A percentile compares a stretch with the other conserved stretches of the same genome.
These are phyloP conservation scores for Nelumbo lutea DNA, from an alignment of 164 flowering plant species.

Conservation along the genomic window DNA sequence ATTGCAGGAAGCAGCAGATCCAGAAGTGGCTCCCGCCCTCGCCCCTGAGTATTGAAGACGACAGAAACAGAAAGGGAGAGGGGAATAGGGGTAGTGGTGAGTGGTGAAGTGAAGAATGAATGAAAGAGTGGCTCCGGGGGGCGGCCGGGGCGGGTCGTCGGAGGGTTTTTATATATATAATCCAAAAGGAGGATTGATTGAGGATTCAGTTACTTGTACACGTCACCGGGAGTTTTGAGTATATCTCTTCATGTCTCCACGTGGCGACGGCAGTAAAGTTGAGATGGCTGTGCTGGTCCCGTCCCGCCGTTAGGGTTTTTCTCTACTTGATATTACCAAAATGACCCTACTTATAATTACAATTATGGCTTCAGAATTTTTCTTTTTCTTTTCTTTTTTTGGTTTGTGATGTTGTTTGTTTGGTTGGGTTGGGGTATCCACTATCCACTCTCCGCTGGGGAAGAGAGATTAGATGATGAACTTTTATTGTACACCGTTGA, in stretches of 20 bases:
- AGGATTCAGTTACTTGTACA: constrained; percentile 8
- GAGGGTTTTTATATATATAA: too few species aligned
- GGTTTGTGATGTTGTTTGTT: too few species aligned
- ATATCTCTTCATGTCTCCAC: constrained; percentile 18
- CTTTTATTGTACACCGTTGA: too few species aligned
- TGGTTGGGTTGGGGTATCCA: too few species aligned
- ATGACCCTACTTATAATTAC: too few species aligned
- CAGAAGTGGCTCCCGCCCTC: background rate
- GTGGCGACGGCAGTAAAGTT: constrained; percentile 8
- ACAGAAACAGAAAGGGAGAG: constrained; percentile 1
- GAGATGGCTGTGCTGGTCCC: background rate
- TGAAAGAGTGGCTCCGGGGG: background rate
- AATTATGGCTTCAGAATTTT: too few species aligned
- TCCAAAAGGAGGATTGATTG: constrained; percentile 2
- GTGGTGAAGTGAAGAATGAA: background rate
- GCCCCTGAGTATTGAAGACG: background rate
- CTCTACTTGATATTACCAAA: too few species aligned
- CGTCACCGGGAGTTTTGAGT: constrained; percentile 17
- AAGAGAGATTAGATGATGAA: too few species aligned
- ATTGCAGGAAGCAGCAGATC: background rate
- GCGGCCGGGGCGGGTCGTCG: background rate
- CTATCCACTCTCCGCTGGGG: too few species aligned
- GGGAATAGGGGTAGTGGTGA: too few species aligned
- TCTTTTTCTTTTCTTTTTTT: too few species aligned
- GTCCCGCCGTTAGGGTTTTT: too few species aligned